phyloP scores from a whole-genome alignment of 1,284 basidiomycete species.

The Inonotus hispidus region DNA sequence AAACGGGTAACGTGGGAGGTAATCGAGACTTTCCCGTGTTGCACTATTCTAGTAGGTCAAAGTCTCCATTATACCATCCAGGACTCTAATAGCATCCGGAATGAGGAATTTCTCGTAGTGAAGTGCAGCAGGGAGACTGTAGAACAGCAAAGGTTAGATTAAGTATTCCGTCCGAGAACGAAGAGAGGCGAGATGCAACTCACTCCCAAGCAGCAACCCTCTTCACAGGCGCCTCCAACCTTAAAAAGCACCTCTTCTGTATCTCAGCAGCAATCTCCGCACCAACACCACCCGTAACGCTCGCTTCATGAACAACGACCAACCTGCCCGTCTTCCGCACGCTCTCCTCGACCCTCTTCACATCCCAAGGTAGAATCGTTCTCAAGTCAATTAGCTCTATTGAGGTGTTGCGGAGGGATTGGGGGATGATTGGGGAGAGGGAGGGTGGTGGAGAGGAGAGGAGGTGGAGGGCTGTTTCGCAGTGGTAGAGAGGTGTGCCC shows the following conservation, averaged over 20 bases:
- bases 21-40: neutral
- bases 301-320: conserved; percentile 90
- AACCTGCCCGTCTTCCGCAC: conserved; percentile 79
- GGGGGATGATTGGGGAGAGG: conserved; percentile 67
- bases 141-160: conserved; percentile 13
- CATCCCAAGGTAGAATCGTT: conserved; percentile 88
- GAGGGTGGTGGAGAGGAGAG: conserved; percentile 60
- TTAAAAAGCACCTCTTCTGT: conserved; percentile 82
- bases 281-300: conserved; percentile 79
- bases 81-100: conserved; percentile 76
- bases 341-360: conserved; percentile 74
- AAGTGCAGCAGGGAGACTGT: conserved; percentile 73
- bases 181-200: conserved; percentile 34
- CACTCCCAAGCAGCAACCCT: conserved; percentile 90
- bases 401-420: conserved; percentile 61
- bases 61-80: conserved; percentile 83
- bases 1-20: too few relatives aligned
- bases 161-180: neutral
- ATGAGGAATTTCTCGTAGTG: conserved; percentile 90
- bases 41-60: conserved; percentile 53
- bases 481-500: conserved; percentile 90
- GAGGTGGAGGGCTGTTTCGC: conserved; percentile 73
- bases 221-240: conserved; percentile 82
- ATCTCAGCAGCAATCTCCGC: conserved; percentile 85
- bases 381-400: conserved; percentile 90